A percentile compares a stretch with the other conserved stretches of the same genome.
Conservation (phyloP, 306 rosid genomes). For the Citrullus mucosospermus region DNA sequence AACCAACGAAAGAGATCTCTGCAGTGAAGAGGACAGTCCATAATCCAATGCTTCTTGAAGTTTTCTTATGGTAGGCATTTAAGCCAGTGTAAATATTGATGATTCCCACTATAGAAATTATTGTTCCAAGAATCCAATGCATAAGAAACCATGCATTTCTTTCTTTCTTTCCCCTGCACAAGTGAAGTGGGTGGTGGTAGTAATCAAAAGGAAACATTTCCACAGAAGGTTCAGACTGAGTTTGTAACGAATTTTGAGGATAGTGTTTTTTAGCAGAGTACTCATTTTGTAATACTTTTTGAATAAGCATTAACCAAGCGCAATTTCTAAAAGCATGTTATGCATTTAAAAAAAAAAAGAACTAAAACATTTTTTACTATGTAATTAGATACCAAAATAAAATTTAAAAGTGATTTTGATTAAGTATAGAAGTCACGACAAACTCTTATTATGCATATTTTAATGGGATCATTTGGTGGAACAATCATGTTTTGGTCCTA, state of each 20-base stretch:
- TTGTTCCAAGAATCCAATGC: slow-evolving; percentile 84
- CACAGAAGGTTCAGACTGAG: background rate
- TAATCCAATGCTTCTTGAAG: slow-evolving; percentile 43
- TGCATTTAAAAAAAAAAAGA: background rate
- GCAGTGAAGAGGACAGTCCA: slow-evolving; percentile 84
- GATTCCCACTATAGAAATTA: slow-evolving; percentile 54
- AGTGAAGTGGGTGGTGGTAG: background rate
- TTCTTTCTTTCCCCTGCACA: slow-evolving; percentile 62
- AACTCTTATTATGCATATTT: background rate
- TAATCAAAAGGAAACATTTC: background rate
- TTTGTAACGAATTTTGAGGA: background rate
- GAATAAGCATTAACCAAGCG: background rate
- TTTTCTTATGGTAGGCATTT: slow-evolving; percentile 53
- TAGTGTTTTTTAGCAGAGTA: background rate
- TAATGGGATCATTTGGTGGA: slow-evolving; percentile 3
- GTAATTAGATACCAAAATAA: background rate
- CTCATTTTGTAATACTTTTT: too few relatives aligned
- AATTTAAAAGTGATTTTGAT: background rate
- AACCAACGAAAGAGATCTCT: slow-evolving; percentile 52
- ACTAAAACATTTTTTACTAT: background rate
- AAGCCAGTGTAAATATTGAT: slow-evolving; percentile 84
- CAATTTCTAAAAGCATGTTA: background rate
- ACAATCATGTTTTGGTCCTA: background rate
- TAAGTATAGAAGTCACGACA: background rate
- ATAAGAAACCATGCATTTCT: slow-evolving; percentile 64